Evolutionary conservation across 1,284 basidiomycete species (phyloP).

Genomic region (Moesziomyces sp.): DNA sequence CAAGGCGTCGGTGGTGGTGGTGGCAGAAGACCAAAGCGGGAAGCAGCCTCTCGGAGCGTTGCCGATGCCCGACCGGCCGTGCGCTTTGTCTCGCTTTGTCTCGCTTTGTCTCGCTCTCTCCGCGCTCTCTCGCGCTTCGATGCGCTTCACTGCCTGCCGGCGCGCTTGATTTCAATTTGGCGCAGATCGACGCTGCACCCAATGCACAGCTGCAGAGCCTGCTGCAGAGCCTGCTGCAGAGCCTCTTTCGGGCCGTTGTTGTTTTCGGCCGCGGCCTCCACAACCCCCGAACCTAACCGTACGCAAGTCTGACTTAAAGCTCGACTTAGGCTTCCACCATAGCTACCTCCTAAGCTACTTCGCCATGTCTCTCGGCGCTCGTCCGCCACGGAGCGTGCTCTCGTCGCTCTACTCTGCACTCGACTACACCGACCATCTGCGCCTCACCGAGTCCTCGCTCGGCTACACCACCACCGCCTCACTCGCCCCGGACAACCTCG

Average conservation of each 20-base stretch:
- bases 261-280: background rate
- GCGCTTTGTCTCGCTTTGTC: too few species aligned
- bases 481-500: constrained; percentile 2
- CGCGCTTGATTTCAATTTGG: too few species aligned
- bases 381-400: constrained; percentile 11
- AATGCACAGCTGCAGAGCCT: background rate
- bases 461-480: constrained; percentile 22
- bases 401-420: constrained; percentile 22
- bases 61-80: too few species aligned
- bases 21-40: too few species aligned
- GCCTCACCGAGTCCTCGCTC: constrained; percentile 17
- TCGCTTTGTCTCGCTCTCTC: too few species aligned
- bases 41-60: too few species aligned
- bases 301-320: too few species aligned
- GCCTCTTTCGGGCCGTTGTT: background rate
- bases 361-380: constrained; percentile 18
- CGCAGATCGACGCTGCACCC: background rate
- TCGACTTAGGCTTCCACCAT: background rate
- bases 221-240: background rate
- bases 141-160: too few species aligned
- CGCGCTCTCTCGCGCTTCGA: too few species aligned
- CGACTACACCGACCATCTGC: constrained; percentile 28
- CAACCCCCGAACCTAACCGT: too few species aligned
- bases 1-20: too few species aligned
- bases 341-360: too few species aligned